Percentiles rank a stretch among this genome's conserved stretches.
These are phyloP conservation scores for Desmodesmus armatus DNA, from an alignment of 139 green algal species.

Conservation along the genomic window DNA sequence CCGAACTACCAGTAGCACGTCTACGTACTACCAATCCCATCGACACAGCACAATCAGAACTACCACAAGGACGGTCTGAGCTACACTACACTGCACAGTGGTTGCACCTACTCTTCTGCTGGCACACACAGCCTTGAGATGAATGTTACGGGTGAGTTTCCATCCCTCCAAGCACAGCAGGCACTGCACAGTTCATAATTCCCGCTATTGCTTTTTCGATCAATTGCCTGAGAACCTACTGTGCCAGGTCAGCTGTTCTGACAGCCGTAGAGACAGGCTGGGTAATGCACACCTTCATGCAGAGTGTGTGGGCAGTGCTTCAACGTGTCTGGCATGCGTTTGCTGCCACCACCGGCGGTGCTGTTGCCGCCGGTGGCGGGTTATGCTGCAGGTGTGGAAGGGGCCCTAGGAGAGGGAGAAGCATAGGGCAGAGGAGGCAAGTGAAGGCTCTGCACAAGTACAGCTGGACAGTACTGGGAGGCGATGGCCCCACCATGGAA, in stretches of 20 bases:
- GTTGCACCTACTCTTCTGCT: too few species aligned
- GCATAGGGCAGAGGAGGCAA: too few species aligned
- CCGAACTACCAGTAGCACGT: too few species aligned
- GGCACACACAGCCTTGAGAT: too few species aligned
- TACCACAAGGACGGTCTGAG: too few species aligned
- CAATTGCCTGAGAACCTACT: background rate
- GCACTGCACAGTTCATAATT: background rate
- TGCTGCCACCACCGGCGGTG: slow-evolving; percentile 6
- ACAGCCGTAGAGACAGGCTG: background rate
- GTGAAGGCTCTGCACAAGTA: background rate
- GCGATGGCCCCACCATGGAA: background rate
- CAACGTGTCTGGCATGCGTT: background rate
- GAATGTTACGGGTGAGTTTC: too few species aligned
- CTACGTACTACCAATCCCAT: too few species aligned
- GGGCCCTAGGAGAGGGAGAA: background rate
- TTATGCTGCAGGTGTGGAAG: background rate
- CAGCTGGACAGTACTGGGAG: background rate
- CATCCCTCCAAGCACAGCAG: background rate
- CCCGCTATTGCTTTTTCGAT: background rate
- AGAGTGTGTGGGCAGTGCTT: background rate
- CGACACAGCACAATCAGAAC: too few species aligned
- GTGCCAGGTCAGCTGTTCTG: background rate
- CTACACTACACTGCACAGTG: too few species aligned
- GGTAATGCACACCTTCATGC: background rate
- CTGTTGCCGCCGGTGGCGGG: background rate